phyloP scores from a whole-genome alignment of 1,284 basidiomycete genomes.

The Ceratobasidium sp. region DNA sequence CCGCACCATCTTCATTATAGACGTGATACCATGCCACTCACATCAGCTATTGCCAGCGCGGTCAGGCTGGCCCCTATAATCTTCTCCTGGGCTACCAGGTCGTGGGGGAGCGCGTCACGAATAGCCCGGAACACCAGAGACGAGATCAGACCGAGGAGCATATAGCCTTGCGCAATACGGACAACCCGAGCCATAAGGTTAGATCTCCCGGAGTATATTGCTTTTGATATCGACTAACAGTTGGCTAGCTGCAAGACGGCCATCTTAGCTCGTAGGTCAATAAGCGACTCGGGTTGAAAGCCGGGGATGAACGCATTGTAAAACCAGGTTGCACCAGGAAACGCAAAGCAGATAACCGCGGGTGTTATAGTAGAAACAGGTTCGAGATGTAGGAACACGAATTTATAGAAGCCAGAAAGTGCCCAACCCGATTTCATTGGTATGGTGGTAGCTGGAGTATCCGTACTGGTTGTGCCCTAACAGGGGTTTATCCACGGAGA shows the following conservation, averaged over 20 bases:
- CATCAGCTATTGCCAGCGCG: slow-evolving; percentile 77
- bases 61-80: slow-evolving; percentile 72
- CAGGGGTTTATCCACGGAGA: slow-evolving; percentile 8
- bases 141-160: slow-evolving; percentile 72
- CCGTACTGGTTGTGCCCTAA: too few species aligned
- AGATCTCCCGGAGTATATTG: not conserved
- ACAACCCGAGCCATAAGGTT: not conserved
- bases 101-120: slow-evolving; percentile 67
- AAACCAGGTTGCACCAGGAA: slow-evolving; percentile 75
- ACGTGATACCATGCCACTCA: slow-evolving; percentile 59
- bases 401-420: slow-evolving; percentile 72
- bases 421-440: slow-evolving; percentile 62
- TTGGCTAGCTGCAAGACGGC: slow-evolving; percentile 77
- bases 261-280: slow-evolving; percentile 68
- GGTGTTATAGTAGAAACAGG: slow-evolving; percentile 74
- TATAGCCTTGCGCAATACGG: slow-evolving; percentile 63
- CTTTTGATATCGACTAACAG: slow-evolving; percentile 58
- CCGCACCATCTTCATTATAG: slow-evolving; percentile 12
- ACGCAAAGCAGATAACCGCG: slow-evolving; percentile 67
- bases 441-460: slow-evolving; percentile 52
- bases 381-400: slow-evolving; percentile 75
- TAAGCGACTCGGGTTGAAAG: slow-evolving; percentile 49
- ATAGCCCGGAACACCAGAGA: slow-evolving; percentile 76
- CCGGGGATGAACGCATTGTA: slow-evolving; percentile 73
- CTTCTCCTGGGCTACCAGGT: slow-evolving; percentile 72